These are phyloP conservation scores for Typha latifolia DNA, from an alignment of 176 grass and related monocot species.

Conservation along the genomic window DNA sequence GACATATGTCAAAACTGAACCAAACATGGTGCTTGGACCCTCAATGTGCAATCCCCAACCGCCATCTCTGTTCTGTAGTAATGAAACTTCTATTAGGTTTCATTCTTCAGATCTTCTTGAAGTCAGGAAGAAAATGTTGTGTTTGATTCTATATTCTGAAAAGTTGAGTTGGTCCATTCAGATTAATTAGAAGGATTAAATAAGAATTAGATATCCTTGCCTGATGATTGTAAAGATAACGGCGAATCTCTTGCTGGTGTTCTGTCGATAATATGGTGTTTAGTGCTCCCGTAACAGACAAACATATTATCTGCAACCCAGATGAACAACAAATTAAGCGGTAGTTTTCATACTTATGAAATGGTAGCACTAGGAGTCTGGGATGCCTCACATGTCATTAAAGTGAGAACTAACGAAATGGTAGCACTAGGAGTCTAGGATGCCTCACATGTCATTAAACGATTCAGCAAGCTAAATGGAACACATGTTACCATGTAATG, in stretches of 20 bases:
- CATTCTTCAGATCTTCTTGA: not conserved
- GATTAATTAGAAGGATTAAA: not conserved
- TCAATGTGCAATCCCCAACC: constrained; percentile 97
- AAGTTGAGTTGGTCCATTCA: no score
- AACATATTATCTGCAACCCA: constrained; percentile 55
- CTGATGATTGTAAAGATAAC: constrained; percentile 95
- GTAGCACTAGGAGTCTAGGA: not conserved
- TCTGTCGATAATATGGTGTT: constrained; percentile 56
- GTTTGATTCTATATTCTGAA: no score
- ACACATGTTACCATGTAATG: not conserved
- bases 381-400: not conserved
- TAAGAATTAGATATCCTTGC: constrained; percentile 4
- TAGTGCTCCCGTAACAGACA: constrained; percentile 55
- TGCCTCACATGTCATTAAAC: not conserved
- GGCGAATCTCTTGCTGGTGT: constrained; percentile 69
- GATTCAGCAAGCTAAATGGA: not conserved
- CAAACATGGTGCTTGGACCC: constrained; percentile 90
- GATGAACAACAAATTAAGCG: constrained; percentile 4
- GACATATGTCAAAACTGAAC: constrained; percentile 76
- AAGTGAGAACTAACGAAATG: no score
- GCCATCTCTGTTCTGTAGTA: constrained; percentile 73
- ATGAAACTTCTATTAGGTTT: constrained; percentile 17
- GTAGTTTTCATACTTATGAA: constrained; percentile 4
- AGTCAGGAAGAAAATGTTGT: not conserved
- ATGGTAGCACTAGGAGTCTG: not conserved